phyloP scores from a whole-genome alignment of 257 asterid genomes.

The Agastache rugosa region DNA sequence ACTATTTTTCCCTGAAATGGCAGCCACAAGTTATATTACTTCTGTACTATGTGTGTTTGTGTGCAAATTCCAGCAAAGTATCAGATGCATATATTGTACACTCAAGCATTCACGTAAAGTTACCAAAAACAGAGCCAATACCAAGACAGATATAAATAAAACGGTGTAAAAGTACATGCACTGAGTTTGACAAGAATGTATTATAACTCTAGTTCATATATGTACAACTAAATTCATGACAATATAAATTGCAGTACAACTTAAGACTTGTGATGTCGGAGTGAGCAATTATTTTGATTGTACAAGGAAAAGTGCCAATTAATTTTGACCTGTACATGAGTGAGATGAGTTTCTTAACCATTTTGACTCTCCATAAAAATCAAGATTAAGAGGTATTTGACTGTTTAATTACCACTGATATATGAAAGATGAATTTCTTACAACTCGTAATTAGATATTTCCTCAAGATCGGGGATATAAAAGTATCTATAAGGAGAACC shows the following conservation, averaged over 20 bases:
- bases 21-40: slow-evolving; percentile 32
- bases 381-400: slow-evolving; percentile 7
- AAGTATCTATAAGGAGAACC: not conserved
- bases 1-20: slow-evolving; percentile 88
- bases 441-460: not conserved
- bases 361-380: slow-evolving; percentile 5
- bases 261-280: not conserved
- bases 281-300: not conserved
- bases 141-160: slow-evolving; percentile 4
- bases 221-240: not conserved
- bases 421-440: not conserved
- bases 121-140: slow-evolving; percentile 3
- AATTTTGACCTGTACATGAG: slow-evolving; percentile 2
- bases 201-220: slow-evolving; percentile 11
- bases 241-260: slow-evolving; percentile 7
- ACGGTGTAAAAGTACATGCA: not conserved
- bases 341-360: slow-evolving; percentile 10
- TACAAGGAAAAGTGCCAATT: not conserved
- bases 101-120: not conserved
- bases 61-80: slow-evolving; percentile 25
- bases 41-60: slow-evolving; percentile 18
- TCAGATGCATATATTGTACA: slow-evolving; percentile 24
- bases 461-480: not conserved
- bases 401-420: not conserved
- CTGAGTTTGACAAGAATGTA: slow-evolving; percentile 5